These are phyloP conservation scores for Benincasa hispida DNA, from an alignment of 306 rosid genomes.

Conservation along the genomic window DNA sequence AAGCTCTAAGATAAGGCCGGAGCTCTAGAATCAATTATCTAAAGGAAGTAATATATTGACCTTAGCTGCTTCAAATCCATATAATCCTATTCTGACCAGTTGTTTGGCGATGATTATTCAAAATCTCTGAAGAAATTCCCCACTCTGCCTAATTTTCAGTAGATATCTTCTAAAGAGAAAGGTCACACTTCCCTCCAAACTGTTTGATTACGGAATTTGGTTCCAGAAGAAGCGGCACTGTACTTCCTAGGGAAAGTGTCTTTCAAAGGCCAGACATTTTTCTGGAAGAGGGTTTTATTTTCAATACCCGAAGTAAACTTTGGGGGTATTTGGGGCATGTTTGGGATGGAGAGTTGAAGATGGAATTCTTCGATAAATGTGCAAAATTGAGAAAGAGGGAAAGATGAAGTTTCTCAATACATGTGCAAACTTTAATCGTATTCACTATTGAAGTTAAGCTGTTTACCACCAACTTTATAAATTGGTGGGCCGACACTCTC, in stretches of 20 bases:
- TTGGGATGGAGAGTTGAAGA: no score
- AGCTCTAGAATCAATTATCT: not conserved
- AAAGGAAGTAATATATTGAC: not conserved
- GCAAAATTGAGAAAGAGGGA: no score
- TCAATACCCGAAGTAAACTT: not conserved
- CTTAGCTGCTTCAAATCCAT: not conserved
- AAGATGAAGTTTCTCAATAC: no score
- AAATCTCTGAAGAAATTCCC: not conserved
- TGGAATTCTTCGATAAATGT: no score
- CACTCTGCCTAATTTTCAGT: not conserved
- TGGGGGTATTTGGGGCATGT: no score
- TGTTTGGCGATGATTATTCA: not conserved
- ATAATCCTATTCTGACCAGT: not conserved
- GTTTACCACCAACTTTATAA: no score
- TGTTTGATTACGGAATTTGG: not conserved
- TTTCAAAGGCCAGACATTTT: no score
- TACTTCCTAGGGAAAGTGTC: no score
- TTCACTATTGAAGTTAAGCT: no score
- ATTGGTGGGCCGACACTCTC: no score
- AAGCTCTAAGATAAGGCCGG: not conserved
- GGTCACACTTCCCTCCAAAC: not conserved
- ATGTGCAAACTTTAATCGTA: no score
- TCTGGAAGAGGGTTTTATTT: not conserved
- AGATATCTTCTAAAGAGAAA: not conserved
- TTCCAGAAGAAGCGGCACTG: no score